Evolutionary conservation across 768 basidiomycete species (phyloP), one percentile per base, ranked within the genome.

Genomic region (Dioszegia aurantiaca): DNA sequence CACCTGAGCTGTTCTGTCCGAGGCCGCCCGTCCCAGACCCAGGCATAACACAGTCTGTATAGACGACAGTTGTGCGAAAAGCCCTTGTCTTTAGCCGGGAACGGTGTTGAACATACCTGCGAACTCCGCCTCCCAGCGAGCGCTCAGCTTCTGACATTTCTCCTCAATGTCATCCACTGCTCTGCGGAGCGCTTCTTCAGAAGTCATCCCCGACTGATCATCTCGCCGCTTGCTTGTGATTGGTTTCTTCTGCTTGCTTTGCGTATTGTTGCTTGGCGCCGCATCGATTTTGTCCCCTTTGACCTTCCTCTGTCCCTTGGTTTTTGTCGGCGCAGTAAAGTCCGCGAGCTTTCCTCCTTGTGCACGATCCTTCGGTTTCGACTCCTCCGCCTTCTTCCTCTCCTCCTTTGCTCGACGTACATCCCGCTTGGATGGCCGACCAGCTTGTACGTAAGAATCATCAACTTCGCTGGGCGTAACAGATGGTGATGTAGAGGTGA

Each of bases 381-480:
- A 56, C 31, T 71, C 70, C 40, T 78, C 77, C 14, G 68, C 78
- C 72, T 87, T 90, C 79, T 86, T 89, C 45, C 83, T 80, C 2
- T 80, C 84, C 73, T 94, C 88, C 45, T 84, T 81, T 17, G 86
- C 86, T 47, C 85, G 82, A 45, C 93, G 80, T 75, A 86, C 90
- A 30, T 95, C 90, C 58, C 83, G 84, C 77, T 95, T 97, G 5
- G 89, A 83, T 59, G 82, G 63, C 47, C 77, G 16, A 19, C 17
- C 24, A 14, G 27, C 31, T 9, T 39, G 23, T 37, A n/a, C 36
- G 17, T 11, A 37, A 3, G 19, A 14, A 17, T 45, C 44, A 4
- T 26, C 44, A 26, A 4, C 26, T 17, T 16, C 40, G 40, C 16
- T 21, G 19, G 40, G 33, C 14, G 33, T n/a, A 16, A n/a, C 6